Percentiles rank a stretch among this genome's conserved stretches.
Evolutionary conservation across 23 red algal genomes (phyloP).

Genomic region (Gracilaria vermiculophylla): DNA sequence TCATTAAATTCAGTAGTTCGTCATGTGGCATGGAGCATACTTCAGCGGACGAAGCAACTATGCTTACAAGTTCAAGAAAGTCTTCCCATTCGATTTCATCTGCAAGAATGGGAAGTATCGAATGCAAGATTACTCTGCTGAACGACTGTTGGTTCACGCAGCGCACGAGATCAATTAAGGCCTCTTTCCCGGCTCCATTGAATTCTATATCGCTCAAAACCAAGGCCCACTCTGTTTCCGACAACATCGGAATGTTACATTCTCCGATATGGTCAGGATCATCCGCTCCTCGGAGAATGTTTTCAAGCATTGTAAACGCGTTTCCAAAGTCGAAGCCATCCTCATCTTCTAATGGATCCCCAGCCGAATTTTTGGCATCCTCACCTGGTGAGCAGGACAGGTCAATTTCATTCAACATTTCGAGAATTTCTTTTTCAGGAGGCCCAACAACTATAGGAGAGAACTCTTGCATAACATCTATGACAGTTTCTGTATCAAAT

Average conservation of each 20-base stretch:
- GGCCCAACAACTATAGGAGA: constrained; percentile 20
- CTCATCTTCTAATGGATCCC: not conserved
- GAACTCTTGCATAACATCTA: constrained; percentile 24
- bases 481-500: constrained; percentile 22
- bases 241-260: not conserved
- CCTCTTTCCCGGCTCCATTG: not conserved
- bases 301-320: not conserved
- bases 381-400: not conserved
- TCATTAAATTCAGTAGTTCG: not conserved
- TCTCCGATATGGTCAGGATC: not conserved
- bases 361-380: not conserved
- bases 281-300: not conserved
- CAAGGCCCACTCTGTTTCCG: not conserved
- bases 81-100: not conserved
- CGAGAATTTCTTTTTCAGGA: not conserved
- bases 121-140: constrained; percentile 5
- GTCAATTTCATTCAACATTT: not conserved
- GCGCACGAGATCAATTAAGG: not conserved
- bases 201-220: not conserved
- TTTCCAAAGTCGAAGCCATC: not conserved
- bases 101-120: constrained; percentile 23
- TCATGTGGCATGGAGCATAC: not conserved
- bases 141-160: constrained; percentile 7
- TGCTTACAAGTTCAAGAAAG: not conserved
- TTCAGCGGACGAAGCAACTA: not conserved